Evolutionary conservation across 306 rosid genomes (phyloP), one percentile per base, ranked within the genome.

Genomic region (Pyrus bretschneideri): DNA sequence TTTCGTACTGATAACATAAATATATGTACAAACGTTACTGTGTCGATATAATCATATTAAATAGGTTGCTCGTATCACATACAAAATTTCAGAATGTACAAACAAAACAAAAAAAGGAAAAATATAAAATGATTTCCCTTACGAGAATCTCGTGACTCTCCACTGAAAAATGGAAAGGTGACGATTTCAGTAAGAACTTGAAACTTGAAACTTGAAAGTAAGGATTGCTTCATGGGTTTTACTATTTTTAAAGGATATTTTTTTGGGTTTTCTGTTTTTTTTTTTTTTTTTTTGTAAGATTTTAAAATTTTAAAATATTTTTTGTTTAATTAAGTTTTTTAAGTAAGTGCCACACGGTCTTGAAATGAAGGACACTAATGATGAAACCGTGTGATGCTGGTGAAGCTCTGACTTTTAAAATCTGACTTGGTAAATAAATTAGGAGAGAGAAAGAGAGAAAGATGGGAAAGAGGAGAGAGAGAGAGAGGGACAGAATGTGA

Each of bases 331-430:
- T 35, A 35, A 6, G 40, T 35, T 6, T 35, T 35, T 35, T 5
- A 35, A 46, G 54, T 46, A 46, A 10, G 12, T 11, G 33, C n/a
- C 22, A 63, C 21, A 2, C n/a, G 8, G 22, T 15, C 2, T 3
- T 30, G 44, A 29, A 63, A 30, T 15, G 46, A 33, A 18, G 31
- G 69, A 23, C 69, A 19, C 14, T 65, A 33, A 46, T 65, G 25
- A 18, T 35, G 54, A 76, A 30, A 69, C 65, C 77, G 73, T 79
- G 79, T 75, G 29, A 66, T 59, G 69, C 69, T 75, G 23, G 3
- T 78, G 74, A 77, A 55, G 80, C 83, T 57, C n/a, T 66, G 4
- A 9, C 35, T 70, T 54, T 46, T 18, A 61, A 29, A 62, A 15
- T 15, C 19, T 13, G 21, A 62, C 31, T 65, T 65, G 25, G 70